These are phyloP conservation scores for Talaromyces borbonicus DNA, from an alignment of 495 filamentous ascomycete species.

Conservation along the genomic window DNA sequence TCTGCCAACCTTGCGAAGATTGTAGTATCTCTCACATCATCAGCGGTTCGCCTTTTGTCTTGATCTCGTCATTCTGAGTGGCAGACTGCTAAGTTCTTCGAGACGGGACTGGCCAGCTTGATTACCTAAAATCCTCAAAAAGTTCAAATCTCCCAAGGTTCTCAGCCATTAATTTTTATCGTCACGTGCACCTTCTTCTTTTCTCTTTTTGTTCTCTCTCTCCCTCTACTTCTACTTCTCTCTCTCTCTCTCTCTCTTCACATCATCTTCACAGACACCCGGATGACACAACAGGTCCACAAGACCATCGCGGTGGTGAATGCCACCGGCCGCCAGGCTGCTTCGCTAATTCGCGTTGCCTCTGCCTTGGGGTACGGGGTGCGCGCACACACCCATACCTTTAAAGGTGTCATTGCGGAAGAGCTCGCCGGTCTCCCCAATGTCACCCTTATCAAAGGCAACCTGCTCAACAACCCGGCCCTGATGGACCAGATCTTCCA, in stretches of 20 bases:
- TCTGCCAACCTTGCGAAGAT: neutral
- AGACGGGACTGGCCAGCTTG: neutral
- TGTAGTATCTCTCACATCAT: neutral
- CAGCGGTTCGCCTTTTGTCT: neutral
- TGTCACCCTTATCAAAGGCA: constrained; percentile 72
- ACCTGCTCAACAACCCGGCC: constrained; percentile 57
- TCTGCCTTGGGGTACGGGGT: constrained; percentile 86
- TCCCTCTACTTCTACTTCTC: constrained; percentile 8
- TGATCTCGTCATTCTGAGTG: neutral
- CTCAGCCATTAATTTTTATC: constrained; percentile 7
- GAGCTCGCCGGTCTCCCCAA: constrained; percentile 75
- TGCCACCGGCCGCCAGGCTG: constrained; percentile 83
- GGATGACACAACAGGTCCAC: constrained; percentile 36
- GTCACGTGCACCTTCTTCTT: constrained; percentile 9
- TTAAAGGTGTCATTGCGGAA: constrained; percentile 69
- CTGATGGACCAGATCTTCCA: constrained; percentile 72
- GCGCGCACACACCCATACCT: constrained; percentile 75
- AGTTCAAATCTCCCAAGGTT: neutral
- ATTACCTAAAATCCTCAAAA: neutral
- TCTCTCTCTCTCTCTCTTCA: constrained; percentile 7
- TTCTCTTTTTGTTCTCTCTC: constrained; percentile 7
- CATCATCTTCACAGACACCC: constrained; percentile 11
- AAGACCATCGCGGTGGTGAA: constrained; percentile 91
- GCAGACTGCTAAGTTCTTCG: neutral
- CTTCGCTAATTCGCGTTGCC: constrained; percentile 85